A percentile compares a stretch with the other conserved stretches of the same genome.
These are phyloP conservation scores for Colletotrichum siamense DNA, from an alignment of 2,329 filamentous ascomycete species.

Conservation along the genomic window DNA sequence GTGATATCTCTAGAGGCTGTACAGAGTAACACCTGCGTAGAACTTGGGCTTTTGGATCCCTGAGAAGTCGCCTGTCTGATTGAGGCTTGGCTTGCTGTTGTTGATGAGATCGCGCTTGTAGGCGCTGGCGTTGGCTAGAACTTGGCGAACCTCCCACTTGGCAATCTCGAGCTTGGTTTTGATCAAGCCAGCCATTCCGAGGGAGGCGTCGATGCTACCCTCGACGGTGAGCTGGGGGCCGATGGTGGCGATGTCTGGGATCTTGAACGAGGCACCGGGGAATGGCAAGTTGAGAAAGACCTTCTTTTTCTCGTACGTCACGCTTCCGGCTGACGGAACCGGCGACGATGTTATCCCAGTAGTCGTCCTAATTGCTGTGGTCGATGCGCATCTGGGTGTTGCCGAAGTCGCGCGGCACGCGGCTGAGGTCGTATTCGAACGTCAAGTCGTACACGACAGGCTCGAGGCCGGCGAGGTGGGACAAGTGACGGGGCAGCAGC, in stretches of 20 bases:
- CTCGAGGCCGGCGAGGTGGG: neutral
- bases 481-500: neutral
- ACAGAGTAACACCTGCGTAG: slow-evolving; percentile 23
- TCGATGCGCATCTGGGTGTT: slow-evolving; percentile 44
- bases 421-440: slow-evolving; percentile 40
- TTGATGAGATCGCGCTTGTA: neutral
- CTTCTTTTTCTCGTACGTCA: slow-evolving; percentile 24
- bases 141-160: slow-evolving; percentile 26
- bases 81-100: slow-evolving; percentile 18
- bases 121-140: neutral
- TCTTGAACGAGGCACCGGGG: slow-evolving; percentile 31
- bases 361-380: slow-evolving; percentile 39
- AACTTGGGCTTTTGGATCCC: slow-evolving; percentile 23
- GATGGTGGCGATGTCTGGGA: slow-evolving; percentile 35
- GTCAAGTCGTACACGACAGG: slow-evolving; percentile 1
- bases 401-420: slow-evolving; percentile 34
- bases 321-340: neutral
- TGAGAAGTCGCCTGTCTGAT: slow-evolving; percentile 19
- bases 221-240: slow-evolving; percentile 33
- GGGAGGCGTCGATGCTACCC: slow-evolving; percentile 24
- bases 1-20: slow-evolving; percentile 20
- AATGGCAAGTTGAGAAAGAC: slow-evolving; percentile 27
- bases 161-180: slow-evolving; percentile 31
- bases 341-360: slow-evolving; percentile 39
- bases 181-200: slow-evolving; percentile 27